Conservation (phyloP, 2,329 filamentous ascomycete genomes). For the Neurospora crassa region DNA sequence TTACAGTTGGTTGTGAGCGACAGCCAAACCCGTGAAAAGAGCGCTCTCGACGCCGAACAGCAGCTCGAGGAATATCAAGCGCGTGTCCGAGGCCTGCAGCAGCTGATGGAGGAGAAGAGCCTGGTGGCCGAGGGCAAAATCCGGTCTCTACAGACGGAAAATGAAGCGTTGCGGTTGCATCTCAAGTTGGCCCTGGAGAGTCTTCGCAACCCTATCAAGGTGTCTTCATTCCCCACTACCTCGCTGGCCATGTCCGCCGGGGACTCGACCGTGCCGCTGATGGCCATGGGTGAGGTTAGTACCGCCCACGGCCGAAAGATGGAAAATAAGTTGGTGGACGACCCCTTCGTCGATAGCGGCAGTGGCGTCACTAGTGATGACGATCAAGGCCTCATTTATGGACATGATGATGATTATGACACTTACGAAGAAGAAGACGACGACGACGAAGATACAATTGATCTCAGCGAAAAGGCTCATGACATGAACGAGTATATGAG, state of each 20-base stretch:
- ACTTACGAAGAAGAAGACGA: constrained; percentile 43
- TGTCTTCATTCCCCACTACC: neutral
- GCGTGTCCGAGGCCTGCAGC: constrained; percentile 81
- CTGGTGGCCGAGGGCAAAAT: constrained; percentile 93
- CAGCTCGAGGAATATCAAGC: constrained; percentile 90
- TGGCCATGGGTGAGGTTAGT: constrained; percentile 26
- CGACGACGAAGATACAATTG: constrained; percentile 31
- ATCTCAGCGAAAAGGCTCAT: constrained; percentile 41
- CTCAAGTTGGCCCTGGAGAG: constrained; percentile 78
- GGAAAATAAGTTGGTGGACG: constrained; percentile 17
- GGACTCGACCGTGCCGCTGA: constrained; percentile 40
- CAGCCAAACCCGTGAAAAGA: constrained; percentile 59
- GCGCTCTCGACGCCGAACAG: constrained; percentile 68
- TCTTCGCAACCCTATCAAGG: constrained; percentile 68
- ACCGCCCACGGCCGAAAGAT: constrained; percentile 6
- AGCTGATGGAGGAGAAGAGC: constrained; percentile 88
- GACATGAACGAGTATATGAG: constrained; percentile 81
- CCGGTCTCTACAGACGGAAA: constrained; percentile 77
- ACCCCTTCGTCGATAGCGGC: constrained; percentile 13
- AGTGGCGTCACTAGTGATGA: neutral
- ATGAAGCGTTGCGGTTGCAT: constrained; percentile 80
- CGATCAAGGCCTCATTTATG: constrained; percentile 10
- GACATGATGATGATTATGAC: constrained; percentile 22
- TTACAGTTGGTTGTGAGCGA: constrained; percentile 70
- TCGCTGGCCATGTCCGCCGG: neutral